Conservation (phyloP, 306 rosid genomes). For the Vicia faba region DNA sequence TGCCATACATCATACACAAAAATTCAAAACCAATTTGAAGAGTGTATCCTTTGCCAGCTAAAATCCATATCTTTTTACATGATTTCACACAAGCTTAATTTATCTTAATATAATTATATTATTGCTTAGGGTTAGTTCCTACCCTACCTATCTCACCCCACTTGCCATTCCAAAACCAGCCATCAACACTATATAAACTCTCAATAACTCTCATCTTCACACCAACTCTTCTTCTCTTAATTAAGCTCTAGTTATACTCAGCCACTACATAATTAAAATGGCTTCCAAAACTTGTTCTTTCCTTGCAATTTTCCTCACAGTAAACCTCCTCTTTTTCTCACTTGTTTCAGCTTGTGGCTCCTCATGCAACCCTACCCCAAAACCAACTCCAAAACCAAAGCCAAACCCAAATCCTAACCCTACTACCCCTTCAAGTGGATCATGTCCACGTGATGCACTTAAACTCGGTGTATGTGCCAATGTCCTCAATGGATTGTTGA, state of each 20-base stretch:
- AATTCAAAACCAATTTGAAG: too few relatives aligned
- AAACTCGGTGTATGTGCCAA: slow-evolving; percentile 71
- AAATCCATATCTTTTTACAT: too few relatives aligned
- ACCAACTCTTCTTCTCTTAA: not conserved
- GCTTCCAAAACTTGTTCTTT: slow-evolving; percentile 60
- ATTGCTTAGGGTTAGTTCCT: too few relatives aligned
- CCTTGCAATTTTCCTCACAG: slow-evolving; percentile 58
- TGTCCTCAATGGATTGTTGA: slow-evolving; percentile 57
- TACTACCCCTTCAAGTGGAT: slow-evolving; percentile 11
- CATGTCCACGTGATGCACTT: slow-evolving; percentile 71
- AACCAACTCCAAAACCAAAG: slow-evolving; percentile 33
- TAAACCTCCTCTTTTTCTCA: slow-evolving; percentile 71
- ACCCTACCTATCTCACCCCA: too few relatives aligned
- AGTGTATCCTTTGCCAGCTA: too few relatives aligned
- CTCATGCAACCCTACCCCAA: slow-evolving; percentile 42
- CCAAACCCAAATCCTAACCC: slow-evolving; percentile 17
- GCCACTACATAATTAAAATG: slow-evolving; percentile 31
- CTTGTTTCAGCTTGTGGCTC: slow-evolving; percentile 54
- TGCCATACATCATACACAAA: too few relatives aligned
- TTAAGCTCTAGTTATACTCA: not conserved
- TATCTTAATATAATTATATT: too few relatives aligned
- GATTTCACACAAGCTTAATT: too few relatives aligned
- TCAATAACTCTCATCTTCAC: not conserved
- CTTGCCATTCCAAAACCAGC: too few relatives aligned
- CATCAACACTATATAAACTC: not conserved